Percentiles rank a stretch among this genome's conserved stretches.
phyloP scores from a whole-genome alignment of 2,329 filamentous ascomycete genomes.

The Paramyrothecium roridum region DNA sequence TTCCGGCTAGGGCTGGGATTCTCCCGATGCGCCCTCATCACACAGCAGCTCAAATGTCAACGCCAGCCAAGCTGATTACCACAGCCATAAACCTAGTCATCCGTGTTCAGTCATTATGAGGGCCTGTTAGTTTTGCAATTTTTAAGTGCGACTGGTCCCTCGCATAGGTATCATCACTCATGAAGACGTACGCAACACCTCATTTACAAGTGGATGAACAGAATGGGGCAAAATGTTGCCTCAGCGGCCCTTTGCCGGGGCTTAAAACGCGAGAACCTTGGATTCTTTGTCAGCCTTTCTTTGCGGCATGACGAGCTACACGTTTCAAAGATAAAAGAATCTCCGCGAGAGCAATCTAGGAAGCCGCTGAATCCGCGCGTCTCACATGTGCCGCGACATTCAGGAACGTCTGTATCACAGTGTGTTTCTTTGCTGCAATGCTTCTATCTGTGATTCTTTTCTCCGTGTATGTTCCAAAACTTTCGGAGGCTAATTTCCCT shows the following conservation, averaged over 20 bases:
- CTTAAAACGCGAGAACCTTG: conserved; percentile 15
- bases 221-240: conserved; percentile 26
- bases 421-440: conserved; percentile 20
- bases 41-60: conserved; percentile 32
- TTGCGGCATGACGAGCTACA: conserved; percentile 16
- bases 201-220: conserved; percentile 23
- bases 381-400: conserved; percentile 25
- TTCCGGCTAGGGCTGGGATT: conserved; percentile 28
- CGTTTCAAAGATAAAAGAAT: conserved; percentile 20
- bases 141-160: not conserved
- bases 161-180: no score
- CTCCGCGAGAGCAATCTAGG: conserved; percentile 22
- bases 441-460: not conserved
- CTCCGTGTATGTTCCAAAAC: no score
- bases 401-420: conserved; percentile 28
- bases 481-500: no score
- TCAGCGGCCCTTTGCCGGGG: conserved; percentile 23
- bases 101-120: conserved; percentile 30
- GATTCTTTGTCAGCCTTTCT: conserved; percentile 22
- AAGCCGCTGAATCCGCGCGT: conserved; percentile 17
- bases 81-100: conserved; percentile 33
- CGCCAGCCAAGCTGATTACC: conserved; percentile 31
- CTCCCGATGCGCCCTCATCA: conserved; percentile 25
- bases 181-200: conserved; percentile 16
- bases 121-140: conserved; percentile 32